phyloP scores from a whole-genome alignment of 805 yeast genomes.

The Kodamaea neixiangensis region DNA sequence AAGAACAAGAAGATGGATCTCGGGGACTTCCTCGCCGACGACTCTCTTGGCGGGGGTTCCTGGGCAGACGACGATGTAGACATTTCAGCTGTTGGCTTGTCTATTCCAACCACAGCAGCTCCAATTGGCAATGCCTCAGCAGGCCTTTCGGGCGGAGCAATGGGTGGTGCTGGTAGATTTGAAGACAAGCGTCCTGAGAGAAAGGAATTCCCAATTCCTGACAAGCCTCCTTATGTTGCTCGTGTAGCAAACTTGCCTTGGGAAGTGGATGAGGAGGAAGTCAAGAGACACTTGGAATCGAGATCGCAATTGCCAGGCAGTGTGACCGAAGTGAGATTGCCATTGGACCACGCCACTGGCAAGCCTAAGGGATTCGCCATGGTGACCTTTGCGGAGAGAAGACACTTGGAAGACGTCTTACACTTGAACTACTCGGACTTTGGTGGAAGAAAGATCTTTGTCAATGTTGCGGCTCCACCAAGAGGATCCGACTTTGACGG shows the following conservation, averaged over 20 bases:
- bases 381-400: slow-evolving; percentile 49
- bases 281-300: slow-evolving; percentile 62
- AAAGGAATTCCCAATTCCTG: slow-evolving; percentile 83
- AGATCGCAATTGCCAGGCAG: slow-evolving; percentile 51
- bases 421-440: slow-evolving; percentile 45
- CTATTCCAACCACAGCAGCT: slow-evolving; percentile 33
- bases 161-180: slow-evolving; percentile 24
- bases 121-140: slow-evolving; percentile 15
- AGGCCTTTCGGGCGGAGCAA: slow-evolving; percentile 12
- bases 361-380: slow-evolving; percentile 63
- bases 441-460: slow-evolving; percentile 52
- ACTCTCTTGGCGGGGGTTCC: slow-evolving; percentile 67
- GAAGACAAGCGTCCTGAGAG: slow-evolving; percentile 48
- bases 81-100: slow-evolving; percentile 61
- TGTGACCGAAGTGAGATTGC: slow-evolving; percentile 67
- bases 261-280: slow-evolving; percentile 68
- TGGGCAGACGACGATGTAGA: slow-evolving; percentile 89
- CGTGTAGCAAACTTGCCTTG: slow-evolving; percentile 83
- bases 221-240: slow-evolving; percentile 90
- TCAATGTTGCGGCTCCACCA: slow-evolving; percentile 61
- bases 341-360: slow-evolving; percentile 64
- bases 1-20: slow-evolving; percentile 82
- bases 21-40: slow-evolving; percentile 80
- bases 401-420: slow-evolving; percentile 52
- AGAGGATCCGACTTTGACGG: slow-evolving; percentile 45